phyloP scores from a whole-genome alignment of 2,329 filamentous ascomycete genomes.

The Clonostachys rhizophaga region DNA sequence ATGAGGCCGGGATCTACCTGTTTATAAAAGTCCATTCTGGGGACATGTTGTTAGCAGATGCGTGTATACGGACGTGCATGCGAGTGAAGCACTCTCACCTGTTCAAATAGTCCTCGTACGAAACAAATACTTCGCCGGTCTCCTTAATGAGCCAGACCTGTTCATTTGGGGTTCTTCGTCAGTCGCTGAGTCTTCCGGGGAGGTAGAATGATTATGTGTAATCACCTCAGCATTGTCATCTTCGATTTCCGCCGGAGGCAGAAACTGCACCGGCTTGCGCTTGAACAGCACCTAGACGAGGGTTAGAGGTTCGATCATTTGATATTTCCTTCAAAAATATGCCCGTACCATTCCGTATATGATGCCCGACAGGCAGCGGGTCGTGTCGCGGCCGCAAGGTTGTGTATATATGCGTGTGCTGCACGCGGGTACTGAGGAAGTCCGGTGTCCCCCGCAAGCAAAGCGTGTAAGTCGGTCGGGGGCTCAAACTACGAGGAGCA shows the following conservation, averaged over 20 bases:
- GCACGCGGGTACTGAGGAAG: no score
- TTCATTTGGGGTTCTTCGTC: not conserved
- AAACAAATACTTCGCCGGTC: conserved; percentile 84
- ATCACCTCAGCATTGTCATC: conserved; percentile 79
- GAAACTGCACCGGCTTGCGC: conserved; percentile 85
- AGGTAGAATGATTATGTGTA: no score
- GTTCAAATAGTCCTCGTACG: conserved; percentile 82
- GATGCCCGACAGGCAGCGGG: not conserved
- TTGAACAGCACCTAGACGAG: conserved; percentile 79
- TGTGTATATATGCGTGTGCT: not conserved
- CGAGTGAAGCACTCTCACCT: conserved; percentile 51
- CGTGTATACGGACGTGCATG: not conserved
- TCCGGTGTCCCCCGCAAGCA: not conserved
- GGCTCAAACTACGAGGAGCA: not conserved
- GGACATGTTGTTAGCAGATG: not conserved
- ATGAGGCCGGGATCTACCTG: conserved; percentile 52
- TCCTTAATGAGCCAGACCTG: conserved; percentile 90
- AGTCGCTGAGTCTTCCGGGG: no score
- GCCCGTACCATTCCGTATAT: not conserved
- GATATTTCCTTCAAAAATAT: not conserved
- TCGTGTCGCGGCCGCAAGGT: not conserved
- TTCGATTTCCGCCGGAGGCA: conserved; percentile 66
- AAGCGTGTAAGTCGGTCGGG: not conserved
- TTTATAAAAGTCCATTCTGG: conserved; percentile 87
- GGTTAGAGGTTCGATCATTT: not conserved